A percentile compares a stretch with the other conserved stretches of the same genome.
Conservation (phyloP, 208 protist genomes). For the Trypanosoma avium region DNA sequence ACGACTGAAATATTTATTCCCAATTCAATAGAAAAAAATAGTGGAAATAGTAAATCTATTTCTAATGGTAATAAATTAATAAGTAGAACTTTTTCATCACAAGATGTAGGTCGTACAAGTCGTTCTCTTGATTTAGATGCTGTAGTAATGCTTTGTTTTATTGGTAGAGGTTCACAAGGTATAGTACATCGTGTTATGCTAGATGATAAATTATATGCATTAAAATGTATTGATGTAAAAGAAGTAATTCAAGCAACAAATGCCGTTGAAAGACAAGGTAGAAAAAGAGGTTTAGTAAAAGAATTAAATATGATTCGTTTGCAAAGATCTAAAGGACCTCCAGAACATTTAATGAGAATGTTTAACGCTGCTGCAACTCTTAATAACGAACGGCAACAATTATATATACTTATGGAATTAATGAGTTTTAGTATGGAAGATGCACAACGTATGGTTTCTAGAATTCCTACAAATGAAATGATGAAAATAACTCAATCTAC, state of each 20-base stretch:
- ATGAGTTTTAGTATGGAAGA: constrained; percentile 85
- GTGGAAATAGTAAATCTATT: neutral
- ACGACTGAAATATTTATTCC: neutral
- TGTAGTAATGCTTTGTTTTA: constrained; percentile 57
- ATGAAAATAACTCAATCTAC: constrained; percentile 68
- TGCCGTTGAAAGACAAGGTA: constrained; percentile 73
- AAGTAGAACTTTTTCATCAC: constrained; percentile 36
- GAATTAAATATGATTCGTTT: constrained; percentile 85
- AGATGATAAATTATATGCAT: constrained; percentile 75
- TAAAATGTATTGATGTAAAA: constrained; percentile 83
- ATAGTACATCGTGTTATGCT: constrained; percentile 73
- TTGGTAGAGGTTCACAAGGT: constrained; percentile 79
- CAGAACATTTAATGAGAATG: constrained; percentile 77
- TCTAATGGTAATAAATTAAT: constrained; percentile 6
- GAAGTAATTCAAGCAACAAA: constrained; percentile 73
- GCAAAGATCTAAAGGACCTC: constrained; percentile 40
- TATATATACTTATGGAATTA: constrained; percentile 84
- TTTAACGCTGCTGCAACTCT: constrained; percentile 78
- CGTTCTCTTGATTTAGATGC: constrained; percentile 72
- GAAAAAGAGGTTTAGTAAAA: constrained; percentile 83
- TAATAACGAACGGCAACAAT: constrained; percentile 52
- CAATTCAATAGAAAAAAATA: neutral
- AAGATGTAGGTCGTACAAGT: constrained; percentile 77
- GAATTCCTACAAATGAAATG: constrained; percentile 65
- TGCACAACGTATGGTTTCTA: constrained; percentile 72